Conservation (phyloP, 805 yeast genomes). For the Ogataea trehalophila region DNA sequence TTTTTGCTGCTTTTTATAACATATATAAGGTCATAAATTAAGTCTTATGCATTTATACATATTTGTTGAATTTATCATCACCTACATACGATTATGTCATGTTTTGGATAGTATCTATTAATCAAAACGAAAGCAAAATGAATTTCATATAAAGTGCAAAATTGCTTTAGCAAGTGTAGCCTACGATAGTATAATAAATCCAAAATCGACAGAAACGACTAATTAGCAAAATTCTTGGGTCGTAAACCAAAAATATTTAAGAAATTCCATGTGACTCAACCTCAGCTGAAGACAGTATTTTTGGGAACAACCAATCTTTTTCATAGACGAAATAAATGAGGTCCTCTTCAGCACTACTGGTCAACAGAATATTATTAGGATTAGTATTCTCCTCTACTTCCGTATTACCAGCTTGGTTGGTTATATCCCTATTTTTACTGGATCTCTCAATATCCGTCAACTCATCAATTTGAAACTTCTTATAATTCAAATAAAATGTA, state of each 20-base stretch:
- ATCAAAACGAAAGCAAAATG: too few relatives aligned
- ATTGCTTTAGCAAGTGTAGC: too few relatives aligned
- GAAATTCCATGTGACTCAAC: background rate
- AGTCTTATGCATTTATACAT: too few relatives aligned
- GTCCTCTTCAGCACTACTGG: background rate
- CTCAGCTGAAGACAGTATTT: conserved; percentile 1
- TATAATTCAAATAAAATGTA: conserved; percentile 11
- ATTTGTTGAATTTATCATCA: too few relatives aligned
- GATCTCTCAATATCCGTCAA: too few relatives aligned
- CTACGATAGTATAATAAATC: background rate
- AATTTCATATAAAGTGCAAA: too few relatives aligned
- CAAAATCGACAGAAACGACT: background rate
- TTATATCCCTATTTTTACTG: too few relatives aligned
- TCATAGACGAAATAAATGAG: conserved; percentile 10
- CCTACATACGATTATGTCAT: too few relatives aligned
- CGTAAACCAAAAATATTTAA: background rate
- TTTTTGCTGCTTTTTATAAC: too few relatives aligned
- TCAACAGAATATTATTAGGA: background rate
- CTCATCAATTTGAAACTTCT: background rate
- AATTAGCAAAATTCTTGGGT: background rate
- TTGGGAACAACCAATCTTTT: conserved; percentile 17
- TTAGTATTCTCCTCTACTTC: background rate
- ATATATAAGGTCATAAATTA: too few relatives aligned
- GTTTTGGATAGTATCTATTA: too few relatives aligned
- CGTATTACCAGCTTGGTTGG: background rate